Percentiles rank a stretch among this genome's conserved stretches.
These are phyloP conservation scores for Trichosanthes cucumerina DNA, from an alignment of 306 rosid genomes.

Conservation along the genomic window DNA sequence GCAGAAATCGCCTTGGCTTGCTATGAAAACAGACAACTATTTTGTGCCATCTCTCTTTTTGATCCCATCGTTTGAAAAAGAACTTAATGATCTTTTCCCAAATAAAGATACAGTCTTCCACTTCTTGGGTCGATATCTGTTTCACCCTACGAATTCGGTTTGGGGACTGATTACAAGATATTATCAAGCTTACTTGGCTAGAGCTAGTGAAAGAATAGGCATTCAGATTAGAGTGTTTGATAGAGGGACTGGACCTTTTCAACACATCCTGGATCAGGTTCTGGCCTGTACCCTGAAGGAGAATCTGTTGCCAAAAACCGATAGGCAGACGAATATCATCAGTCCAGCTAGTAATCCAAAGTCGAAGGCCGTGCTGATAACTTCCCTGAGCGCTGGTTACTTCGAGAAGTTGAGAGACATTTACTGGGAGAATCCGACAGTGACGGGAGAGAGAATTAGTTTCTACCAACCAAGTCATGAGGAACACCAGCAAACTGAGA, in stretches of 20 bases:
- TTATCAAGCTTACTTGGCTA: conserved; percentile 52
- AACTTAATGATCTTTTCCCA: conserved; percentile 49
- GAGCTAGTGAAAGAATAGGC: conserved; percentile 50
- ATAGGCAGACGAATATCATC: conserved; percentile 3
- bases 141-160: conserved; percentile 59
- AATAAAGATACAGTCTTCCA: conserved; percentile 59
- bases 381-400: conserved; percentile 58
- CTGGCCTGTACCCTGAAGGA: conserved; percentile 39
- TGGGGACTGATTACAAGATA: conserved; percentile 65
- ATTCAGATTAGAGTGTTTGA: conserved; percentile 70
- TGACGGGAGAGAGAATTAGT: conserved; percentile 47
- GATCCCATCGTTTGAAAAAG: conserved; percentile 57
- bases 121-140: conserved; percentile 60
- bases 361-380: conserved; percentile 46
- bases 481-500: conserved; percentile 51
- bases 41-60: conserved; percentile 57
- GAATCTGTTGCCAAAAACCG: conserved; percentile 43
- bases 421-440: conserved; percentile 61
- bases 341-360: conserved; percentile 19
- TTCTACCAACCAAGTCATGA: conserved; percentile 74
- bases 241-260: conserved; percentile 44
- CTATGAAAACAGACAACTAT: conserved; percentile 63
- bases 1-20: conserved; percentile 43
- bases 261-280: conserved; percentile 60
- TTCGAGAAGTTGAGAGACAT: conserved; percentile 42